Conservation (phyloP, 2,329 filamentous ascomycete species). For the Cytospora leucostoma region DNA sequence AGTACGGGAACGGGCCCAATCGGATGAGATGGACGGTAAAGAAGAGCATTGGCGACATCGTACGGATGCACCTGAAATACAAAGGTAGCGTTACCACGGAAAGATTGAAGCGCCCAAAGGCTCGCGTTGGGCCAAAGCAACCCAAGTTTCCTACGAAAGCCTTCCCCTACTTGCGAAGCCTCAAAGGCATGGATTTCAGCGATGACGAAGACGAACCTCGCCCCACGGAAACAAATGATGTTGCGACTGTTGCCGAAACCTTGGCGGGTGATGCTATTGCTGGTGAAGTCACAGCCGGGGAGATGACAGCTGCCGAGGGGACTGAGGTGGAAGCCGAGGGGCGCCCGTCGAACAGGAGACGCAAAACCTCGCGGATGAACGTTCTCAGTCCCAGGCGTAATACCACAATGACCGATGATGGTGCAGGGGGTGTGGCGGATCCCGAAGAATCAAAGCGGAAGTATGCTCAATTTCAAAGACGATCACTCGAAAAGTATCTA, state of each 20-base stretch:
- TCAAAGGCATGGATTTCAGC: slow-evolving; percentile 75
- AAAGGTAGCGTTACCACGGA: slow-evolving; percentile 83
- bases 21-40: slow-evolving; percentile 96
- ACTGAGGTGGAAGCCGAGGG: slow-evolving; percentile 71
- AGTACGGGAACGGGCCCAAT: slow-evolving; percentile 93
- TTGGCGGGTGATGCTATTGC: slow-evolving; percentile 44
- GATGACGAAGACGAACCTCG: slow-evolving; percentile 66
- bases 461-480: slow-evolving; percentile 81
- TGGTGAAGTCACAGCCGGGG: slow-evolving; percentile 46
- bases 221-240: slow-evolving; percentile 38
- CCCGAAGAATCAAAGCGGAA: slow-evolving; percentile 56
- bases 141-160: slow-evolving; percentile 87
- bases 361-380: slow-evolving; percentile 52
- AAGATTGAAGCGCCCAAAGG: slow-evolving; percentile 62
- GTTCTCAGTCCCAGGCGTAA: slow-evolving; percentile 56
- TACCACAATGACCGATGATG: slow-evolving; percentile 52
- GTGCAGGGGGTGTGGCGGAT: slow-evolving; percentile 45
- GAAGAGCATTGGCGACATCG: slow-evolving; percentile 83
- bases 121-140: slow-evolving; percentile 72
- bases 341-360: slow-evolving; percentile 43
- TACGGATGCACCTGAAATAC: slow-evolving; percentile 91
- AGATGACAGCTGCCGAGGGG: slow-evolving; percentile 60
- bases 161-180: slow-evolving; percentile 84
- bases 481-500: slow-evolving; percentile 84
- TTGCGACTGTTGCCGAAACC: slow-evolving; percentile 29